Evolutionary conservation across 139 green algal species (phyloP).

Genomic region (Chlorokybus atmophyticus): DNA sequence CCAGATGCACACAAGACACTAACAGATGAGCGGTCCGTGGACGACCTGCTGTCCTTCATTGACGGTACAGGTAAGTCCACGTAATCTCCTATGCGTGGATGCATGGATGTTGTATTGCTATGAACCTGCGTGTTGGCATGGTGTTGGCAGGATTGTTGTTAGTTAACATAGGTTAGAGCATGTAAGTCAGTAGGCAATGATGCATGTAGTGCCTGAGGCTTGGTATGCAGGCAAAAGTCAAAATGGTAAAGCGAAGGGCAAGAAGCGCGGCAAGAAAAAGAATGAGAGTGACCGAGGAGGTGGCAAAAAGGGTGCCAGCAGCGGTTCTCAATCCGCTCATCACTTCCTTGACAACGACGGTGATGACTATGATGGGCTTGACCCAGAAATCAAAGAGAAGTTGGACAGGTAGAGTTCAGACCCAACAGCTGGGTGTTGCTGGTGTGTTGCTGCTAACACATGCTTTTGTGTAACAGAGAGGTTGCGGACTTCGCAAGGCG

Average conservation of each 20-base stretch:
- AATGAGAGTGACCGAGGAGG: conserved; percentile 4
- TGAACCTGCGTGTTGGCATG: neutral
- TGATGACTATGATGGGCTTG: conserved; percentile 16
- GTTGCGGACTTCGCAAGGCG: conserved; percentile 23
- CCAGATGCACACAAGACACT: too few relatives aligned
- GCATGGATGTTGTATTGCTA: neutral
- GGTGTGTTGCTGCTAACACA: neutral
- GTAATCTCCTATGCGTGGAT: neutral
- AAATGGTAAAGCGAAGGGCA: conserved; percentile 25
- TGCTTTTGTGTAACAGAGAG: conserved; percentile 16
- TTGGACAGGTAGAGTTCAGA: conserved; percentile 26
- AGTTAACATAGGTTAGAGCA: neutral
- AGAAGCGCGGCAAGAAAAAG: conserved; percentile 26
- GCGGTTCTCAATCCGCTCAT: neutral
- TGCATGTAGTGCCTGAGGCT: neutral
- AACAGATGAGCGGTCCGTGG: conserved; percentile 32
- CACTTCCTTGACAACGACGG: conserved; percentile 23
- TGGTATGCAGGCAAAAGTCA: neutral
- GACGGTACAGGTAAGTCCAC: conserved; percentile 12
- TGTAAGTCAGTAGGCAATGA: neutral
- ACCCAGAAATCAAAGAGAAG: conserved; percentile 15
- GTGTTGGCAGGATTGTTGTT: neutral
- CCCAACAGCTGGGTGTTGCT: too few relatives aligned
- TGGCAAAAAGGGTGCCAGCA: neutral
- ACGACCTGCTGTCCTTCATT: conserved; percentile 49